A percentile compares a stretch with the other conserved stretches of the same genome.
Evolutionary conservation across 2,329 filamentous ascomycete species (phyloP).

Genomic region (Fusarium sp.): DNA sequence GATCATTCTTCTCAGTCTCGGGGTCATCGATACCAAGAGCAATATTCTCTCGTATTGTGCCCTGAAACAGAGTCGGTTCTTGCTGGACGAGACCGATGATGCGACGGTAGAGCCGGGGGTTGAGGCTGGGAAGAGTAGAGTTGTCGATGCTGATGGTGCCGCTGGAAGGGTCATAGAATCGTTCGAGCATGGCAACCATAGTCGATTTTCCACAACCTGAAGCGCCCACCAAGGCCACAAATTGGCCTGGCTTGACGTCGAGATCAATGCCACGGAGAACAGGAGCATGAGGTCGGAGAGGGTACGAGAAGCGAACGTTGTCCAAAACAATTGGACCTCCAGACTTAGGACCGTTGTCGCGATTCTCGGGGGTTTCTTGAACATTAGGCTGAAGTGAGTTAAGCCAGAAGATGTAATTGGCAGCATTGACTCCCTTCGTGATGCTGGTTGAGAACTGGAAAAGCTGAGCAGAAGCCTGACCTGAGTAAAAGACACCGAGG

Average conservation of each 20-base stretch:
- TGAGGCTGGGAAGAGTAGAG: conserved; percentile 56
- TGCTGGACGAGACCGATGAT: conserved; percentile 68
- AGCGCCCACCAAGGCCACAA: conserved; percentile 65
- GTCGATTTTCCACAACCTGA: conserved; percentile 71
- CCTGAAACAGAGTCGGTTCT: conserved; percentile 77
- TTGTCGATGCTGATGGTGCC: conserved; percentile 62
- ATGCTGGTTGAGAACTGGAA: conserved; percentile 64
- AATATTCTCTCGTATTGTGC: conserved; percentile 87
- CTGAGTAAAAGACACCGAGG: conserved; percentile 61
- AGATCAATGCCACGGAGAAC: conserved; percentile 57
- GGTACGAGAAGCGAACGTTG: conserved; percentile 73
- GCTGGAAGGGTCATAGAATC: conserved; percentile 57
- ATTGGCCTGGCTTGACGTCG: conserved; percentile 59
- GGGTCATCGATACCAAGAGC: conserved; percentile 44
- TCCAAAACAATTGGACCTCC: conserved; percentile 59
- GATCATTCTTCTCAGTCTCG: conserved; percentile 11
- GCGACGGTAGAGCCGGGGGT: conserved; percentile 63
- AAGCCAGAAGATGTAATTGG: conserved; percentile 65
- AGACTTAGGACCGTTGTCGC: conserved; percentile 51
- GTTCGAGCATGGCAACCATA: conserved; percentile 64
- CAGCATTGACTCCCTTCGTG: conserved; percentile 62
- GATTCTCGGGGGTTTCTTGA: conserved; percentile 56
- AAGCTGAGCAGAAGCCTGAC: conserved; percentile 55
- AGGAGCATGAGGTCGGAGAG: conserved; percentile 56
- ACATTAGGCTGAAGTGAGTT: conserved; percentile 56